Conservation (phyloP, 2,329 filamentous ascomycete species). For the Cladobotryum protrusum region DNA sequence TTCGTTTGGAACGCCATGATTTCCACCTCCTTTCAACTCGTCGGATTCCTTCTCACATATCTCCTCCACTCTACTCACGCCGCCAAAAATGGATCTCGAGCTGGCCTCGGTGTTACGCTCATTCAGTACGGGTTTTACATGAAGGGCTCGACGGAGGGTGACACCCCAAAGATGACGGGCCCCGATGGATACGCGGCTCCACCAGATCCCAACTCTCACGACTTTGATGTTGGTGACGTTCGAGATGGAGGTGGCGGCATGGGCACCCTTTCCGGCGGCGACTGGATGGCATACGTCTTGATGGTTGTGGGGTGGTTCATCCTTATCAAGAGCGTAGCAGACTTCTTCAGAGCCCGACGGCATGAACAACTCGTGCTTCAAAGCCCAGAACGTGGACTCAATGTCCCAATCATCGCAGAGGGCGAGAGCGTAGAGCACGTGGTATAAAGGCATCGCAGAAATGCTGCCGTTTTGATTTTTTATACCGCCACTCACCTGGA, state of each 20-base stretch:
- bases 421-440: constrained; percentile 74
- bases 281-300: constrained; percentile 85
- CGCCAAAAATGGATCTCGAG: constrained; percentile 93
- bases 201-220: constrained; percentile 81
- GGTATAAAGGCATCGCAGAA: constrained; percentile 44
- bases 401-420: constrained; percentile 78
- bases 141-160: constrained; percentile 54
- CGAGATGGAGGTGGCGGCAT: constrained; percentile 40
- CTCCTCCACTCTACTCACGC: constrained; percentile 96
- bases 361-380: constrained; percentile 92
- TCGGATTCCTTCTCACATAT: constrained; percentile 96
- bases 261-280: constrained; percentile 61
- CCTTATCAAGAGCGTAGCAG: constrained; percentile 84
- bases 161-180: constrained; percentile 39
- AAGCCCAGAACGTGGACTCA: constrained; percentile 82
- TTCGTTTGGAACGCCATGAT: constrained; percentile 95
- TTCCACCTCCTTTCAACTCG: constrained; percentile 92
- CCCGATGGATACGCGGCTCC: constrained; percentile 62
- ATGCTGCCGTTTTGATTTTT: not conserved
- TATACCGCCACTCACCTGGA: not conserved
- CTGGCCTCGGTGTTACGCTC: constrained; percentile 87
- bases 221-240: constrained; percentile 72
- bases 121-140: constrained; percentile 97
- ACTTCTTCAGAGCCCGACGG: constrained; percentile 79
- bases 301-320: constrained; percentile 99